Base-by-base conservation (phyloP, 1,284 basidiomycete genomes). In the Fomitopsis palustris region DNA sequence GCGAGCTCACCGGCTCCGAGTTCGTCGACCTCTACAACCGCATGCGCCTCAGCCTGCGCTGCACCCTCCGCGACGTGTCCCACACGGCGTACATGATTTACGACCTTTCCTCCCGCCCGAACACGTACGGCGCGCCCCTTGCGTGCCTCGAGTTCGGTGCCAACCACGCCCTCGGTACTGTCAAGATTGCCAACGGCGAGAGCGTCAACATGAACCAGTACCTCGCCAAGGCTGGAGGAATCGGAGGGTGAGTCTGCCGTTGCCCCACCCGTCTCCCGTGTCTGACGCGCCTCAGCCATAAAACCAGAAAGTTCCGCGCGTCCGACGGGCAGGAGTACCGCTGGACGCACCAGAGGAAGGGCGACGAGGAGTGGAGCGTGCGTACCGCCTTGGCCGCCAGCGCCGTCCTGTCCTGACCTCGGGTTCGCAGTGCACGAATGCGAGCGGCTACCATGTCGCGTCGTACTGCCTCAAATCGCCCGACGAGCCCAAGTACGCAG, bases 11-110 rank as follows among this genome's bases (percentile, higher is more conserved):
- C 9, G 81, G 78, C 39, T 81, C 83, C 4, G 80, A 84, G 33
- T 88, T 84, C 67, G 67, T 78, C 55, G 87, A 89, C 70, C 75
- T 87, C 64, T 76, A 88, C 69, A 83, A 83, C 55, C 83, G 86
- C 35, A 77, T 86, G 68, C 75, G 74, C 42, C 73, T 86, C 62
- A 70, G 68, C 57, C 72, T 85, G 58, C 77, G 79, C 39, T 77
- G 81, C 60, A 82, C 79, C n/a, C 74, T 76, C 0, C 70, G 71
- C 58, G 76, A 77, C 56, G 29, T 70, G 3, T 70, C 72, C 0
- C 78, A 76, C 45, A 74, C 75, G 0, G 76, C 77, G 14, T 85
- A 83, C 68, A 81, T 81, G 73, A 76, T 88, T 55, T 81, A 80
- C 68, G 79, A 85, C 61, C 57, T 62, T 25, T 61, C 63, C 38